Percentiles rank a stretch among this genome's conserved stretches.
Evolutionary conservation across 768 basidiomycete species (phyloP).

Genomic region (Ephemerocybe angulata): DNA sequence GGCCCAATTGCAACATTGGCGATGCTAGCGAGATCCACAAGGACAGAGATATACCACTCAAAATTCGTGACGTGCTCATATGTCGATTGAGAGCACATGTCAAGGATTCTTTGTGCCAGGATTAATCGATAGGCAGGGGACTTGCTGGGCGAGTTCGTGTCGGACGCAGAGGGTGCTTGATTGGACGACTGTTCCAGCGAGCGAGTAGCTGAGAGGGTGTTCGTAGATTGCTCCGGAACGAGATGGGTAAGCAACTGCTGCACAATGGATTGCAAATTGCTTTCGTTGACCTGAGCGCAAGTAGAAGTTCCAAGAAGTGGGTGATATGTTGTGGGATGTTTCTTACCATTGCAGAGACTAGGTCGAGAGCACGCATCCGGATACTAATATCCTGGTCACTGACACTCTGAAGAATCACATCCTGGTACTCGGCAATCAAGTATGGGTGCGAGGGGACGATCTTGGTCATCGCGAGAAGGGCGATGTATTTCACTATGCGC

Average conservation of each 20-base stretch:
- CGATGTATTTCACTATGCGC: slow-evolving; percentile 88
- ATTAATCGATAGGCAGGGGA: slow-evolving; percentile 84
- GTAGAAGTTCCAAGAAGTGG: not conserved
- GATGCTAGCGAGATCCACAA: slow-evolving; percentile 87
- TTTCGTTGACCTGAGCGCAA: slow-evolving; percentile 63
- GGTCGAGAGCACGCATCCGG: slow-evolving; percentile 90
- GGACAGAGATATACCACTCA: slow-evolving; percentile 95
- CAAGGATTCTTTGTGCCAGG: slow-evolving; percentile 77
- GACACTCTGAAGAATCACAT: slow-evolving; percentile 83
- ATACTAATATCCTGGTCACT: slow-evolving; percentile 95
- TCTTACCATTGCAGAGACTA: slow-evolving; percentile 88
- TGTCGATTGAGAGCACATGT: slow-evolving; percentile 78
- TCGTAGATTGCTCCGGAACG: slow-evolving; percentile 51
- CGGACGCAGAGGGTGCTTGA: slow-evolving; percentile 33
- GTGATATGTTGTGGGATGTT: not conserved
- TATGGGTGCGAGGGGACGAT: slow-evolving; percentile 91
- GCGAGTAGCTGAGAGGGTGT: slow-evolving; percentile 59
- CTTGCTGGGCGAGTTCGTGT: slow-evolving; percentile 52
- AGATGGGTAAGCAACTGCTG: slow-evolving; percentile 89
- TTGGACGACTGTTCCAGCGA: slow-evolving; percentile 44
- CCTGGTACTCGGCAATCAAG: slow-evolving; percentile 87
- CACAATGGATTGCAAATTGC: slow-evolving; percentile 85
- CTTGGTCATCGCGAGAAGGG: slow-evolving; percentile 90
- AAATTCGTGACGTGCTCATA: slow-evolving; percentile 91
- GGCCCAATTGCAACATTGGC: slow-evolving; percentile 75